Conservation (phyloP, 2,329 filamentous ascomycete species). For the Trichoderma polysporum region DNA sequence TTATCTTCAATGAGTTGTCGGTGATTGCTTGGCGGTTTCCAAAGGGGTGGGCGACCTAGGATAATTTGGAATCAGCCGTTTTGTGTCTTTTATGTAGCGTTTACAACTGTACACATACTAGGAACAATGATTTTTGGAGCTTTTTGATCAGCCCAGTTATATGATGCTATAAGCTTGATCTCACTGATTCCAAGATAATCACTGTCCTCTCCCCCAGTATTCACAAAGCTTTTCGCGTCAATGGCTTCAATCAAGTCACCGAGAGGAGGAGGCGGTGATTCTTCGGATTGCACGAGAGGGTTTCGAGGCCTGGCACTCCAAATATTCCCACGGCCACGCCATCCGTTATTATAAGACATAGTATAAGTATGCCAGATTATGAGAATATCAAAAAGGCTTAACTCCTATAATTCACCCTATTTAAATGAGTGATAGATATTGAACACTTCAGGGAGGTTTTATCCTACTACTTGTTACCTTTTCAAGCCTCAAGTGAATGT, state of each 20-base stretch:
- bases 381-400: no score
- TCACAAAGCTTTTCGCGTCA: constrained; percentile 13
- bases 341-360: background rate
- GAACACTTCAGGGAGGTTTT: background rate
- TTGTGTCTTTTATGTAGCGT: background rate
- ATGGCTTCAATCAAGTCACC: constrained; percentile 29
- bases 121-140: constrained; percentile 47
- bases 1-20: constrained; percentile 41
- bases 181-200: constrained; percentile 33
- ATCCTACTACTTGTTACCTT: no score
- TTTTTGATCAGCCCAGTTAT: constrained; percentile 48
- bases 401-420: background rate
- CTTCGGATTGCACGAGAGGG: background rate
- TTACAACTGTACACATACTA: constrained; percentile 29
- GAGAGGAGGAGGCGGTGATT: constrained; percentile 25
- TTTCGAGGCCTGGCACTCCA: background rate
- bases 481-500: no score
- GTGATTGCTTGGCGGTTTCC: constrained; percentile 33
- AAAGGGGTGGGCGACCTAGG: constrained; percentile 34
- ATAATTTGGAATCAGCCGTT: background rate
- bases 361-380: background rate
- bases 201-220: background rate
- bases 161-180: constrained; percentile 45
- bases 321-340: background rate
- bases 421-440: no score